phyloP scores from a whole-genome alignment of 2,329 filamentous ascomycete species.

The Dactylella cylindrospora region DNA sequence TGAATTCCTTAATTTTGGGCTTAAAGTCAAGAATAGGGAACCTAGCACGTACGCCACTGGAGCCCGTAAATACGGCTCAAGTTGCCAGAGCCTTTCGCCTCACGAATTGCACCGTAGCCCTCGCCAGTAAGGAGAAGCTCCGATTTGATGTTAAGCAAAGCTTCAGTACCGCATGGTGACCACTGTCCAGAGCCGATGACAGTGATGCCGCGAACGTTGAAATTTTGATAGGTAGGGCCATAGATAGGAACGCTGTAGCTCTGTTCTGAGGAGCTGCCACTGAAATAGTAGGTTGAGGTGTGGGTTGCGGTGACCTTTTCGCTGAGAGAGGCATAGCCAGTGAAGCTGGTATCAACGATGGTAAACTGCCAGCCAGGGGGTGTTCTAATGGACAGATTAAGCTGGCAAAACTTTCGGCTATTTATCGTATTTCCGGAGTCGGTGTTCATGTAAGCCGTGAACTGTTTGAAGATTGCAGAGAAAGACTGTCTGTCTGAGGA shows the following conservation, averaged over 20 bases:
- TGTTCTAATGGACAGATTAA: slow-evolving; percentile 24
- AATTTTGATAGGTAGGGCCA: slow-evolving; percentile 21
- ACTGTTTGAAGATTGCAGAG: slow-evolving; percentile 17
- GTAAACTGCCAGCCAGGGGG: slow-evolving; percentile 33
- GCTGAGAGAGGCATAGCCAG: slow-evolving; percentile 25
- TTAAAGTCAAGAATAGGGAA: no score
- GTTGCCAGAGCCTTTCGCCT: slow-evolving; percentile 4
- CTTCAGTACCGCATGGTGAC: slow-evolving; percentile 25
- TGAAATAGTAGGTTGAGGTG: slow-evolving; percentile 25
- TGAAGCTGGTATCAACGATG: slow-evolving; percentile 24
- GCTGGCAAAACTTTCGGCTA: slow-evolving; percentile 29
- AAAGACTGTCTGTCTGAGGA: slow-evolving; percentile 27
- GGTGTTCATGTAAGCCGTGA: slow-evolving; percentile 19
- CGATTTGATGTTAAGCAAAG: slow-evolving; percentile 29
- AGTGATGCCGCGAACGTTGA: not conserved
- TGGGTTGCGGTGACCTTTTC: slow-evolving; percentile 11
- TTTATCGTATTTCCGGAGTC: slow-evolving; percentile 7
- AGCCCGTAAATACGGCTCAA: slow-evolving; percentile 13
- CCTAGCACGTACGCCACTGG: slow-evolving; percentile 31
- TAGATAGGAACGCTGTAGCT: slow-evolving; percentile 4
- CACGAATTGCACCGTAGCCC: slow-evolving; percentile 12
- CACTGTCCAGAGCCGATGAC: slow-evolving; percentile 14
- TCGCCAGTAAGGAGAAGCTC: slow-evolving; percentile 14
- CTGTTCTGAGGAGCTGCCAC: slow-evolving; percentile 22
- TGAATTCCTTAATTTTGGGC: no score